Base-by-base conservation (phyloP, 2,329 filamentous ascomycete species). In the Clonostachys byssicola region DNA sequence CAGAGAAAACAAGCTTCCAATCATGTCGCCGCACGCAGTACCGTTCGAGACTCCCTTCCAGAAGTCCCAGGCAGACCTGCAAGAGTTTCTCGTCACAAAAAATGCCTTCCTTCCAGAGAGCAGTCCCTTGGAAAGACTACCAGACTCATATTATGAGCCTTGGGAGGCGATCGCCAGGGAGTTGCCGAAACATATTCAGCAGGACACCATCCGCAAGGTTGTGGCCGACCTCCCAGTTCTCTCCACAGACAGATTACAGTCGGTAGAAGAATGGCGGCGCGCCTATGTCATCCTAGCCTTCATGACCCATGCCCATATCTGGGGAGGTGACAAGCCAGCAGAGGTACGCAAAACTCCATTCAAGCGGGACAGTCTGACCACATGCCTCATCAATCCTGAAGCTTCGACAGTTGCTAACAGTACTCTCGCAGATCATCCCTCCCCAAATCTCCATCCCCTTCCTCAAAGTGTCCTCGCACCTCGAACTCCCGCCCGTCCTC, bases 401-500 rank as follows among this genome's bases (percentile, higher is more conserved):
- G 13, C n/a, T 34, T 30, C 23, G 23, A 3, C 23, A 30, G 23
- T 30, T 30, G 23, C 9, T 42, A 41, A 53, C 65, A 42, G 64
- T 48, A 17, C 13, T 5, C 12, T 40, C 18, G 2, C 45, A 85
- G 80, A 59, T 74, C 12, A 67, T 96, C 2, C 92, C 92, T 1
- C 84, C 88, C 0, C 72, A 85, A 44, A 78, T 97, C 48, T 86
- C 89, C 1, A 72, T 90, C 1, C 92, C 92, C 0, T 85, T 95
- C 49, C 75, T 94, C 42, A 60, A 77, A 42, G 78, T 89, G 10
- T 90, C 89, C 47, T 67, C 76, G 12, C 82, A 86, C 55, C 80
- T 96, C 7, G 87, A 92, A 51, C 75, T 96, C 1, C 92, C 91
- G 1, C 86, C 91, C 2, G 89, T 95, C 0, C 88, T 91, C n/a